Base-by-base conservation (phyloP, 768 basidiomycete genomes). In the Amanita muscaria region DNA sequence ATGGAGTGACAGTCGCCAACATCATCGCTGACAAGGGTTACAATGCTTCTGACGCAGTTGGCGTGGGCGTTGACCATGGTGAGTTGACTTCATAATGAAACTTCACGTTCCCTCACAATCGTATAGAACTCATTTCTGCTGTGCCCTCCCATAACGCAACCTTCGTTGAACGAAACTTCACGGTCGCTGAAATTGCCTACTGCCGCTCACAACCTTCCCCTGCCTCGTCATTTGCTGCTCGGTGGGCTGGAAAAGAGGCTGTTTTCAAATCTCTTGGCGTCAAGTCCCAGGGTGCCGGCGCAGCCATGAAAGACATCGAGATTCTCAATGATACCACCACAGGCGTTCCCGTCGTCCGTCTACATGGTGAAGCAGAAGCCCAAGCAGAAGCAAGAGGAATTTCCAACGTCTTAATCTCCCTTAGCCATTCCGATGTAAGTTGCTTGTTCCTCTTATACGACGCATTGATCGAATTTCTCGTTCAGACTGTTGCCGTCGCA, bases 221-320 rank as follows among this genome's bases (percentile, higher is more conserved):
- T 14, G 64, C 76, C 1, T 85, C 96, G 6, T 97, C 94, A 2
- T 92, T 96, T 59, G 94, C 96, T 16, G 93, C 88, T 27, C 86
- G 93, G 45, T 99, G 96, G 94, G 88, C 78, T 22, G 94, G 90
- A 41, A 99, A 98, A 66, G 96, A 98, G 63, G 94, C 93, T 2
- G 80, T 86, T 43, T 97, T 98, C 81, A 98, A 98, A 69, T 87
- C 91, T 4, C 75, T 99, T 1, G 87, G 89, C 16, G 84, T 91
- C 34, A 67, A 81, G 15, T 91, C 88, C 3, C 86, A 89, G 64
- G 96, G 96, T 30, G 94, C 93, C 9, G 88, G 78, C 5, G 93
- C 96, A 14, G 72, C 84, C n/a, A 83, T 98, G 84, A 88, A 88
- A 65, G 93, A 98, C 52, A 98, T 99, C 48, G 96, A 98, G 64